Conservation (phyloP, 2,329 filamentous ascomycete species). For the Shiraia sp. region DNA sequence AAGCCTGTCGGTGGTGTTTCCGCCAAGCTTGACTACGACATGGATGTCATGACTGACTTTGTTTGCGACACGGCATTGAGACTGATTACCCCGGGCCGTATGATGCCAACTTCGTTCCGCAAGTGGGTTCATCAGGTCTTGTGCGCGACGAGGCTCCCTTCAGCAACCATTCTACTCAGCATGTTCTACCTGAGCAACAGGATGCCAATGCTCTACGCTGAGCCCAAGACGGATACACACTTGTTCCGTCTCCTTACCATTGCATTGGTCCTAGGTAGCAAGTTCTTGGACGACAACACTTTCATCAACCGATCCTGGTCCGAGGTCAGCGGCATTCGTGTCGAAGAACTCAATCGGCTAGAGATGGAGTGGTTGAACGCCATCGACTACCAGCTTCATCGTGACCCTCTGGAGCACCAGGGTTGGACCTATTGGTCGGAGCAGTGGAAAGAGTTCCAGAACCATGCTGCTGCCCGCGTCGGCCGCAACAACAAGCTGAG, state of each 20-base stretch:
- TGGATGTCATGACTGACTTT: slow-evolving; percentile 94
- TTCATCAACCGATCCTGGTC: slow-evolving; percentile 98
- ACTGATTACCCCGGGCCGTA: slow-evolving; percentile 66
- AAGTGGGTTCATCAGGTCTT: slow-evolving; percentile 93
- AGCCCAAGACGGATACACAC: slow-evolving; percentile 63
- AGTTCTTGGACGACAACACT: slow-evolving; percentile 95
- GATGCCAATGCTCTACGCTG: slow-evolving; percentile 71
- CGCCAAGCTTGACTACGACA: slow-evolving; percentile 93
- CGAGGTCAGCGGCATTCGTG: slow-evolving; percentile 87
- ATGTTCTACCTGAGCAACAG: slow-evolving; percentile 87
- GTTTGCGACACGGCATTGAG: slow-evolving; percentile 85
- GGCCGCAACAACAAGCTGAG: slow-evolving; percentile 53
- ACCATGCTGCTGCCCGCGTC: slow-evolving; percentile 49
- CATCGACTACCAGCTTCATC: slow-evolving; percentile 83
- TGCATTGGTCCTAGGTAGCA: slow-evolving; percentile 83
- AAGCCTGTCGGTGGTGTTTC: slow-evolving; percentile 83
- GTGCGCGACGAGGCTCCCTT: slow-evolving; percentile 85
- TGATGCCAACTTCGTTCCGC: slow-evolving; percentile 74
- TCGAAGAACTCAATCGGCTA: slow-evolving; percentile 79
- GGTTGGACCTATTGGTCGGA: slow-evolving; percentile 68
- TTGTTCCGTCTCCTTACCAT: slow-evolving; percentile 88
- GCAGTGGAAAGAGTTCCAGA: slow-evolving; percentile 68
- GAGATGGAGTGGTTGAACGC: slow-evolving; percentile 86
- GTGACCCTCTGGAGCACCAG: slow-evolving; percentile 77
- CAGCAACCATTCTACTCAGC: slow-evolving; percentile 86